These are phyloP conservation scores for Oryza meyeriana DNA, from an alignment of 176 grass and related monocot genomes.

Conservation along the genomic window DNA sequence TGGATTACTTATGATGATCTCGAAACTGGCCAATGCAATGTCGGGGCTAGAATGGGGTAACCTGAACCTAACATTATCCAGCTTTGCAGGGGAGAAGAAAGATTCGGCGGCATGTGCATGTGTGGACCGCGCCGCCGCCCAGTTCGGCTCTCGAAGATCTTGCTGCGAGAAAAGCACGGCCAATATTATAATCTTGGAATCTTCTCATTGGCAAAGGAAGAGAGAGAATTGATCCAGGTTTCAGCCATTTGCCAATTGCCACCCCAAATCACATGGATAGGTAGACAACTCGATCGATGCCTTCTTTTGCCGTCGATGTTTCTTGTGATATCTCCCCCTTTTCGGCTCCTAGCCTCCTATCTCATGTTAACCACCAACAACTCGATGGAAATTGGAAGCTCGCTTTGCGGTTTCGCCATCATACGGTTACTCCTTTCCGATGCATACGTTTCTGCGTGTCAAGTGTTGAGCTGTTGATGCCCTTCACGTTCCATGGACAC, in stretches of 20 bases:
- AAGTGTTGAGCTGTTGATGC: too few relatives aligned
- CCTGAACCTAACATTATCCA: neutral
- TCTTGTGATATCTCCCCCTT: neutral
- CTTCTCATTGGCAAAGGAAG: neutral
- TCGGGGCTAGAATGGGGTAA: neutral
- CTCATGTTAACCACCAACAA: too few relatives aligned
- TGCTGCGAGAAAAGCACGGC: neutral
- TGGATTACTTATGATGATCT: neutral
- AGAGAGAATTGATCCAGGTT: neutral
- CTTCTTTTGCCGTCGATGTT: neutral
- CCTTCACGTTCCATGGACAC: neutral
- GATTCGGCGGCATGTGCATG: constrained; percentile 14
- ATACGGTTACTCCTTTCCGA: neutral
- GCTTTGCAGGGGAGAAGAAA: neutral
- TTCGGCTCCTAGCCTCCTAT: neutral
- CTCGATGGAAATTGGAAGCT: too few relatives aligned
- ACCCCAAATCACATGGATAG: neutral
- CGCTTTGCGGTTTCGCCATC: neutral
- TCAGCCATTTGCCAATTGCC: neutral
- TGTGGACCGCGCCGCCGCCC: neutral
- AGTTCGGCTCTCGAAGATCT: neutral
- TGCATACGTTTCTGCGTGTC: too few relatives aligned
- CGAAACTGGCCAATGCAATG: neutral
- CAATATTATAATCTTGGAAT: neutral
- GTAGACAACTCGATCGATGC: neutral